phyloP scores from a whole-genome alignment of 257 asterid genomes.

The Nicotiana knightiana region DNA sequence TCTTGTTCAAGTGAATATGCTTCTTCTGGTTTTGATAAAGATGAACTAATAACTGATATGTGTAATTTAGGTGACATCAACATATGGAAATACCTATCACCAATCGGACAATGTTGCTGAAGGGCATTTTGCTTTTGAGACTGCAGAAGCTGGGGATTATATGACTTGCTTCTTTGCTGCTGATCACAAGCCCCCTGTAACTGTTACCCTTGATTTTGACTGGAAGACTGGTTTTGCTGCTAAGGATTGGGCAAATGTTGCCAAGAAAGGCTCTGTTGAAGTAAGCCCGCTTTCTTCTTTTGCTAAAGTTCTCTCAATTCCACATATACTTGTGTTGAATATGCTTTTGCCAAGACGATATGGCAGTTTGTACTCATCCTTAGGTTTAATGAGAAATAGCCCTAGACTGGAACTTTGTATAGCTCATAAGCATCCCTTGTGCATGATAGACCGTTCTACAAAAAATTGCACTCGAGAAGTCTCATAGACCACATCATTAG shows the following conservation, averaged over 20 bases:
- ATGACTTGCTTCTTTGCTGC: constrained; percentile 82
- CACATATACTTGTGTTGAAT: neutral
- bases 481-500: neutral
- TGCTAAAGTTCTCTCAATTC: neutral
- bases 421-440: neutral
- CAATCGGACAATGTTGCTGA: constrained; percentile 63
- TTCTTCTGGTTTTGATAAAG: neutral
- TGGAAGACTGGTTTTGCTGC: constrained; percentile 97
- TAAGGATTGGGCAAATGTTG: constrained; percentile 87
- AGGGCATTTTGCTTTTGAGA: constrained; percentile 82
- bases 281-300: constrained; percentile 33
- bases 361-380: neutral
- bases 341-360: neutral
- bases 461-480: neutral
- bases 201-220: constrained; percentile 65
- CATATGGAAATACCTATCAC: constrained; percentile 78
- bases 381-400: neutral
- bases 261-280: constrained; percentile 89
- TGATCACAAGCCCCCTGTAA: constrained; percentile 58
- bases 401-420: neutral
- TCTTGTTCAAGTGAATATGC: neutral
- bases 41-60: neutral
- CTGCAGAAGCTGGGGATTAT: constrained; percentile 79
- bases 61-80: constrained; percentile 64
- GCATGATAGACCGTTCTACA: neutral